phyloP scores from a whole-genome alignment of 129 eudicot genomes.

The Saussurea involucrata region DNA sequence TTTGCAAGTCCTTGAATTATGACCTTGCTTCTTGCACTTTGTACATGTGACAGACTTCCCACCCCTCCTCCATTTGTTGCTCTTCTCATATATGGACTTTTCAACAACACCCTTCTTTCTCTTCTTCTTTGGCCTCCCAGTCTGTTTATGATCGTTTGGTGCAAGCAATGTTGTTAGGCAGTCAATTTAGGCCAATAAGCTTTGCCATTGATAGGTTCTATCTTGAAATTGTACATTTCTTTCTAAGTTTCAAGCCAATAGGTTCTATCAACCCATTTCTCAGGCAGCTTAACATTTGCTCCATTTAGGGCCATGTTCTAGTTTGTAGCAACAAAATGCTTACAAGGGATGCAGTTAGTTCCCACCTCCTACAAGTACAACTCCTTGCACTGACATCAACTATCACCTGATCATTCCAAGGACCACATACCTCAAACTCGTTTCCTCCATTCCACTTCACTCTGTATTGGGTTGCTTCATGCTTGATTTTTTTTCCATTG shows the following conservation, averaged over 20 bases:
- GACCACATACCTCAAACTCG: neutral
- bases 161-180: neutral
- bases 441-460: neutral
- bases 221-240: neutral
- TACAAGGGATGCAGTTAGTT: no score
- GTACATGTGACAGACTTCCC: neutral
- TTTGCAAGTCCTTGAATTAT: neutral
- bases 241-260: neutral
- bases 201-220: neutral
- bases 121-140: neutral
- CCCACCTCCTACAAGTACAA: no score
- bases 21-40: neutral
- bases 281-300: no score
- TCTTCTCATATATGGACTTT: neutral
- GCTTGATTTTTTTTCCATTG: no score
- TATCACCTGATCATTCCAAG: no score
- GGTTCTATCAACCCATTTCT: neutral
- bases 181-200: neutral
- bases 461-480: no score
- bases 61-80: neutral
- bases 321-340: no score
- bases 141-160: neutral
- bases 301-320: no score
- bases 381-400: no score
- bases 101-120: neutral